These are phyloP conservation scores for Pleurotus citrinopileatus DNA, from an alignment of 768 basidiomycete genomes.

Conservation along the genomic window DNA sequence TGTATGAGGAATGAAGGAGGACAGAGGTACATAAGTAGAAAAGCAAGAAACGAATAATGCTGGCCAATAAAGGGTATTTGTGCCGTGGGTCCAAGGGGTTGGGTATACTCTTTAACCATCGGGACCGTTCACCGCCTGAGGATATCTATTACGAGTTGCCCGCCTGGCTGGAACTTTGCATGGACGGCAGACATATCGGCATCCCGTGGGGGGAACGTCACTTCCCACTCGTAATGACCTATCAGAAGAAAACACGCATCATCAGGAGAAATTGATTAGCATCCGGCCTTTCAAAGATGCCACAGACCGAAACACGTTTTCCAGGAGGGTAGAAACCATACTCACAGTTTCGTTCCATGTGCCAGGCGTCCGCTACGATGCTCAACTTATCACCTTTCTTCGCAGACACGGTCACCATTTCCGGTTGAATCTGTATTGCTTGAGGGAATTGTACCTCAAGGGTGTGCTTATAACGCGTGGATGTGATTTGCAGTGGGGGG, in stretches of 20 bases:
- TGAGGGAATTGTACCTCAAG: conserved; percentile 48
- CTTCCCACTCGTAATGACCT: conserved; percentile 66
- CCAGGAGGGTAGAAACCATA: conserved; percentile 14
- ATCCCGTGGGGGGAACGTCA: conserved; percentile 50
- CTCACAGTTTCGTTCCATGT: conserved; percentile 59
- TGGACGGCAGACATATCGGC: conserved; percentile 52
- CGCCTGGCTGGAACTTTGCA: conserved; percentile 44
- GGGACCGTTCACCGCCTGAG: not conserved
- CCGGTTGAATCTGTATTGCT: conserved; percentile 39
- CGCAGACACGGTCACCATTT: conserved; percentile 64
- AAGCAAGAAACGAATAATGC: too few species aligned
- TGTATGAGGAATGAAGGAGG: too few species aligned
- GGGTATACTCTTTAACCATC: not conserved
- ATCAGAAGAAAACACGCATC: not conserved
- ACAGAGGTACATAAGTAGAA: too few species aligned
- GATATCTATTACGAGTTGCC: conserved; percentile 47
- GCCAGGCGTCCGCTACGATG: conserved; percentile 62
- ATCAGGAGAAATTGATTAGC: not conserved
- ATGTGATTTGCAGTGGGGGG: conserved; percentile 45
- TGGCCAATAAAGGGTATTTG: conserved; percentile 21
- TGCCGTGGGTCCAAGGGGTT: conserved; percentile 30
- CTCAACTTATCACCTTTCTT: conserved; percentile 56
- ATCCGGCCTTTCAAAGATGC: not conserved
- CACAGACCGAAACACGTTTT: not conserved
- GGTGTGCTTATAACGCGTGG: conserved; percentile 36